Base-by-base conservation (phyloP, 805 yeast genomes). In the Ogataea siamensis region DNA sequence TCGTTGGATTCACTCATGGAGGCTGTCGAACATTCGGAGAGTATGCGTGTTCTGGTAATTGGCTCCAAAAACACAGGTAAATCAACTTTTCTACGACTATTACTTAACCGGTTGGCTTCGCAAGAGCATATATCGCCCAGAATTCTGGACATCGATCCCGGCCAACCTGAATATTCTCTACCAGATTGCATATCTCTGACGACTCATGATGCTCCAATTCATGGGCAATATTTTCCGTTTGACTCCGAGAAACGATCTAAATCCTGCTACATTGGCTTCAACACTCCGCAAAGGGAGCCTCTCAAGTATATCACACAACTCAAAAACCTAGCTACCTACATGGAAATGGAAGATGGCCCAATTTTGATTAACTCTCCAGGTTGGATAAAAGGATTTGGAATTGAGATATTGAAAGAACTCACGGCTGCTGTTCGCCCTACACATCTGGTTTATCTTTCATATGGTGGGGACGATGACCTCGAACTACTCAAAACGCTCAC, bases 381-480 rank as follows among this genome's bases (percentile, higher is more conserved):
- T 0, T 88, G 96, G 96, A 74, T 87, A 20, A 85, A 84, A 58
- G 97, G 96, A 0, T 78, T 77, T 45, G 97, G 97, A 0, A 67
- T 80, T 11, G 81, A 78, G 32, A 61, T 88, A 7, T 65, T 85
- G n/a, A 66, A 60, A 11, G 63, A 68, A 18, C 60, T 83, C 2
- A 64, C 79, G 2, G 43, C 50, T 0, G 42, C 57, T 7, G 57
- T 74, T 2, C 60, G 66, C 17, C 86, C 94, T 0, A 72, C 81
- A 0, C 70, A 74, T 43, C 55, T 85, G 16, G 57, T 84, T 0
- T 71, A 78, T 39, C 53, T 88, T 39, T 74, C 78, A 21, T 57
- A 69, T n/a, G 55, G 54, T 4, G 62, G 62, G 18, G 50, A 58
- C 2, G 34, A 47, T 49, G 54, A 46, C 42, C 49, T 49, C 63